Evolutionary conservation across 352 stramenopile species (phyloP).

Genomic region (Globisporangium barbulae): DNA sequence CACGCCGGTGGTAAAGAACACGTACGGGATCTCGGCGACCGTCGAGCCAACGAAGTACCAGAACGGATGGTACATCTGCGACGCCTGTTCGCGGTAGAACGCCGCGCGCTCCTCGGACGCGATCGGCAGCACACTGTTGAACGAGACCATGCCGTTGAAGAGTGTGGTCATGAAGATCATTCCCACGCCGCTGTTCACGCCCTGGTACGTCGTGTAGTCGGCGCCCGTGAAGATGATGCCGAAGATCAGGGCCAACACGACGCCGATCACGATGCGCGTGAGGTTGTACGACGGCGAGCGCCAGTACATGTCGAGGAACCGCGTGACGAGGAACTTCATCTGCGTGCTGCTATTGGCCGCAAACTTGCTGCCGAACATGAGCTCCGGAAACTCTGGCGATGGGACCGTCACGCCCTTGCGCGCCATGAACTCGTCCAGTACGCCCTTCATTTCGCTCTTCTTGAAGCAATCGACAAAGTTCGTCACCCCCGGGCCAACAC

Average conservation of each 20-base stretch:
- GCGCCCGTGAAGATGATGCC: neutral
- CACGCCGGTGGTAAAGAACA: neutral
- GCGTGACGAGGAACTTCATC: neutral
- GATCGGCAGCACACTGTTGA: slow-evolving; percentile 11
- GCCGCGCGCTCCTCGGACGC: slow-evolving; percentile 61
- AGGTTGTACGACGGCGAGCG: neutral
- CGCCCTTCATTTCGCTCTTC: neutral
- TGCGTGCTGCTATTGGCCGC: neutral
- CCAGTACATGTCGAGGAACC: neutral
- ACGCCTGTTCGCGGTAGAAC: slow-evolving; percentile 80
- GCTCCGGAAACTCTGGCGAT: neutral
- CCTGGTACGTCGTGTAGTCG: slow-evolving; percentile 24
- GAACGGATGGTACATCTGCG: slow-evolving; percentile 61
- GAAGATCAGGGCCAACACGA: neutral
- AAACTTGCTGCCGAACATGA: neutral
- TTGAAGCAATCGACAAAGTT: neutral
- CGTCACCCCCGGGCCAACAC: neutral
- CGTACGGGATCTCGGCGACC: slow-evolving; percentile 15
- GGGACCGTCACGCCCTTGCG: neutral
- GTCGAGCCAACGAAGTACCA: slow-evolving; percentile 31
- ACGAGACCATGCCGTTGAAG: slow-evolving; percentile 17
- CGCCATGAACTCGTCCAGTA: neutral
- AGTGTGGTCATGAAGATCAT: slow-evolving; percentile 16
- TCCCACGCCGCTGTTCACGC: slow-evolving; percentile 28
- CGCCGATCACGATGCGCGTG: neutral